Percentiles rank a stretch among this genome's conserved stretches.
Conservation (phyloP, 2,329 filamentous ascomycete species). For the Hypoxylon sp. region DNA sequence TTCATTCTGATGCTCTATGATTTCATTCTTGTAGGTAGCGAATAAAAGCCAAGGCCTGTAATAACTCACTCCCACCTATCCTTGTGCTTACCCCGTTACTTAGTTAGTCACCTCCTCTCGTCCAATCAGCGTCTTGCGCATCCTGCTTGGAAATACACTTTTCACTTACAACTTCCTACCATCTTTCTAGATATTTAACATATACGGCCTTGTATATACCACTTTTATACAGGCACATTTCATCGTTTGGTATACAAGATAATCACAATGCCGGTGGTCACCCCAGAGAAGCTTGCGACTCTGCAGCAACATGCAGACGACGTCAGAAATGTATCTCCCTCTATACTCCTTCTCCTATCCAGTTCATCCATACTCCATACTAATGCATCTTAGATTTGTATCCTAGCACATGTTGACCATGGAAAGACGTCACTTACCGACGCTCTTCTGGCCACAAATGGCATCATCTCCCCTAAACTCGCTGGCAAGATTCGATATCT, state of each 20-base stretch:
- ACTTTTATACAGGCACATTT: not conserved
- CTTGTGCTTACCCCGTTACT: conserved; percentile 2
- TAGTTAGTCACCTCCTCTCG: conserved; percentile 15
- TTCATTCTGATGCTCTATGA: too few relatives aligned
- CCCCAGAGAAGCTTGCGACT: conserved; percentile 86
- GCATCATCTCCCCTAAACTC: conserved; percentile 97
- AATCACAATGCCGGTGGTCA: conserved; percentile 84
- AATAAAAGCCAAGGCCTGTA: too few relatives aligned
- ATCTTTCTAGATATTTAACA: too few relatives aligned
- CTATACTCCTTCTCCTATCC: conserved; percentile 34
- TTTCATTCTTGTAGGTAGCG: not conserved
- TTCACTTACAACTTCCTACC: conserved; percentile 8
- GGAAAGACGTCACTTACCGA: conserved; percentile 98
- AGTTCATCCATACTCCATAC: conserved; percentile 44
- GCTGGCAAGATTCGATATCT: conserved; percentile 98
- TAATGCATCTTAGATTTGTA: conserved; percentile 76
- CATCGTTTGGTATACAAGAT: conserved; percentile 19
- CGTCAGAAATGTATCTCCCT: conserved; percentile 83
- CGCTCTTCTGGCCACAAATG: conserved; percentile 95
- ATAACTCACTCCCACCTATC: conserved; percentile 1
- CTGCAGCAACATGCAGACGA: conserved; percentile 88
- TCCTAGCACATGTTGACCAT: conserved; percentile 96
- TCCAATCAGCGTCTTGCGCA: conserved; percentile 25
- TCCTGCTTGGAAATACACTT: conserved; percentile 2
- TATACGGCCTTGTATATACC: too few relatives aligned